Conservation (phyloP, 768 basidiomycete species). For the Kwoniella sp. region DNA sequence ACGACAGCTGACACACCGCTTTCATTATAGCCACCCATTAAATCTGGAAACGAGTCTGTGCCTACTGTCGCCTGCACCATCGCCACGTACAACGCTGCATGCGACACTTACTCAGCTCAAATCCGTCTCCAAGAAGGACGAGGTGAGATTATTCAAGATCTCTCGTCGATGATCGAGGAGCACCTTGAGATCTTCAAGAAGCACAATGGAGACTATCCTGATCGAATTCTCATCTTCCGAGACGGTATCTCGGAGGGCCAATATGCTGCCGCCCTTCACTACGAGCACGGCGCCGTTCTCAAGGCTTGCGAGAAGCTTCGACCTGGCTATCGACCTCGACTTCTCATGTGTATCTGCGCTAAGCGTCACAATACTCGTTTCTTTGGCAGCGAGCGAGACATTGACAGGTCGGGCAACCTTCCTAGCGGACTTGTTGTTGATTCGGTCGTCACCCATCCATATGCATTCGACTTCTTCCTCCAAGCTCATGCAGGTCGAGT, state of each 20-base stretch:
- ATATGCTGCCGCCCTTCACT: conserved; percentile 49
- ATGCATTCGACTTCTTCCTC: conserved; percentile 54
- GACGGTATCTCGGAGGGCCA: conserved; percentile 55
- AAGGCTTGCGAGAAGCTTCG: conserved; percentile 41
- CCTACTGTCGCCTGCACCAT: conserved; percentile 56
- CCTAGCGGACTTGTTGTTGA: conserved; percentile 51
- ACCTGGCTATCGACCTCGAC: conserved; percentile 33
- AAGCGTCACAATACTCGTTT: conserved; percentile 55
- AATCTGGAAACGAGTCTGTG: conserved; percentile 36
- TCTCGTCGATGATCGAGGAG: conserved; percentile 46
- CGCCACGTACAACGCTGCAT: conserved; percentile 52
- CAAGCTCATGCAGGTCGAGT: conserved; percentile 53
- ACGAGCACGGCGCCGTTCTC: conserved; percentile 51
- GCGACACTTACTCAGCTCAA: conserved; percentile 42
- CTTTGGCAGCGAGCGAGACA: conserved; percentile 39
- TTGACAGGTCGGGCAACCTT: conserved; percentile 49
- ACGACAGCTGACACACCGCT: not conserved
- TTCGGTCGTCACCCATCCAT: conserved; percentile 48
- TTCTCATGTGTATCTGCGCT: conserved; percentile 49
- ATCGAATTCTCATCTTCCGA: conserved; percentile 54
- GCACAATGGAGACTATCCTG: conserved; percentile 43
- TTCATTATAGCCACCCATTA: conserved; percentile 45
- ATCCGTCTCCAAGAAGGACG: conserved; percentile 54
- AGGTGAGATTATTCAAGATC: conserved; percentile 52
- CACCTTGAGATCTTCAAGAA: conserved; percentile 51